Conservation (phyloP, 1,139 yeast genomes). For the Kodamaea fungicola region DNA sequence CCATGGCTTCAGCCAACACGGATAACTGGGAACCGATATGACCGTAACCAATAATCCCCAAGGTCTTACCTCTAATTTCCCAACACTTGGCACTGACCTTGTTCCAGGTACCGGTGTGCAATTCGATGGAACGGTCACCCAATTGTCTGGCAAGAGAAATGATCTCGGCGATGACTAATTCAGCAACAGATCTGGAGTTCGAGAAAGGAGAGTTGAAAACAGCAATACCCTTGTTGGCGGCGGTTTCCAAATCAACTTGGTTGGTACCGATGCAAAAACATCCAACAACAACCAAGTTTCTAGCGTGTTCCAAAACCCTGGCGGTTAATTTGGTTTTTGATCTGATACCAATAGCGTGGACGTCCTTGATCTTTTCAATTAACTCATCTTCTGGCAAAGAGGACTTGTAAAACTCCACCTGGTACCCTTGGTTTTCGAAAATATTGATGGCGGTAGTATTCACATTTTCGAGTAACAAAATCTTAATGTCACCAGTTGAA, state of each 20-base stretch:
- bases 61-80: constrained; percentile 98
- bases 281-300: constrained; percentile 86
- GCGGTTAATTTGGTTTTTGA: constrained; percentile 89
- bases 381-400: constrained; percentile 90
- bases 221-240: constrained; percentile 91
- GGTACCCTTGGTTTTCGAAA: constrained; percentile 87
- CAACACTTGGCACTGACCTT: constrained; percentile 93
- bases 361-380: constrained; percentile 88
- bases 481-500: constrained; percentile 88
- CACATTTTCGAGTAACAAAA: constrained; percentile 86
- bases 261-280: constrained; percentile 99
- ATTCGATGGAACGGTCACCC: constrained; percentile 93
- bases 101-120: constrained; percentile 98
- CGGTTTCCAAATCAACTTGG: constrained; percentile 90
- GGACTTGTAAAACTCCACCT: constrained; percentile 89
- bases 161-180: constrained; percentile 92
- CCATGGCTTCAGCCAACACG: constrained; percentile 95
- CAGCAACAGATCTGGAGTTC: constrained; percentile 98
- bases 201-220: constrained; percentile 99
- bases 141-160: constrained; percentile 93
- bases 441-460: constrained; percentile 88
- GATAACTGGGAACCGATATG: constrained; percentile 98
- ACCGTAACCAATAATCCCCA: constrained; percentile 97
- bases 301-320: constrained; percentile 77
- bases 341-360: constrained; percentile 97